These are phyloP conservation scores for Dendrobium huoshanense DNA, from an alignment of 106 monocot genomes.

Conservation along the genomic window DNA sequence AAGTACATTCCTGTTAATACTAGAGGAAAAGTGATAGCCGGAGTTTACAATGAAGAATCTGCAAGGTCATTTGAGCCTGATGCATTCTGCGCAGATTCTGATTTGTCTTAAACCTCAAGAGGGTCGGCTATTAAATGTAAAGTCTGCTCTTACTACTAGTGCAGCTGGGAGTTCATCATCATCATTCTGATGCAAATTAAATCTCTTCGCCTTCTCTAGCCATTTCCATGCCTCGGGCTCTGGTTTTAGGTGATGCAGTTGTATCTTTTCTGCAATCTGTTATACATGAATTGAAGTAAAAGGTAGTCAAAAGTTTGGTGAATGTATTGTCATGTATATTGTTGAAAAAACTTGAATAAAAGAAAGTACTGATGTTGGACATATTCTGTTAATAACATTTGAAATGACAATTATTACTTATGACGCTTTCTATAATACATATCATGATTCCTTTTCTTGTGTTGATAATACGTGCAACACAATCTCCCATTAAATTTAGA, in stretches of 20 bases:
- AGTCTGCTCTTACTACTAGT: too few species aligned
- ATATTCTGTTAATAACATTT: not conserved
- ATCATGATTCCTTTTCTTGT: not conserved
- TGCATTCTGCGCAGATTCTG: slow-evolving; percentile 75
- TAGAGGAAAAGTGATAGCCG: slow-evolving; percentile 37
- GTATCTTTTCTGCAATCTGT: not conserved
- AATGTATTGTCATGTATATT: not conserved
- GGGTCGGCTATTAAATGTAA: not conserved
- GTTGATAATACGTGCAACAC: not conserved
- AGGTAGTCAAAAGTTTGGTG: too few species aligned
- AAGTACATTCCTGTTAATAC: slow-evolving; percentile 24
- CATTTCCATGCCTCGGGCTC: too few species aligned
- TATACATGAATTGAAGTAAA: not conserved
- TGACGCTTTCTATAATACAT: not conserved
- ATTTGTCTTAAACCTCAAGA: slow-evolving; percentile 23
- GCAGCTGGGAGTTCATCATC: too few species aligned
- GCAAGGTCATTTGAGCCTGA: slow-evolving; percentile 92
- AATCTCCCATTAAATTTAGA: too few species aligned
- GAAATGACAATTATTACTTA: not conserved
- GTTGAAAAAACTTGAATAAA: not conserved
- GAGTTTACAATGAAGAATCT: slow-evolving; percentile 68
- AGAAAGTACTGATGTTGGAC: not conserved
- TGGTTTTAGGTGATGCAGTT: too few species aligned
- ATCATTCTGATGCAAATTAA: too few species aligned
- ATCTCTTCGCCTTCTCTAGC: too few species aligned